Evolutionary conservation across 306 rosid species (phyloP).

Genomic region (Ammopiptanthus mongolicus): DNA sequence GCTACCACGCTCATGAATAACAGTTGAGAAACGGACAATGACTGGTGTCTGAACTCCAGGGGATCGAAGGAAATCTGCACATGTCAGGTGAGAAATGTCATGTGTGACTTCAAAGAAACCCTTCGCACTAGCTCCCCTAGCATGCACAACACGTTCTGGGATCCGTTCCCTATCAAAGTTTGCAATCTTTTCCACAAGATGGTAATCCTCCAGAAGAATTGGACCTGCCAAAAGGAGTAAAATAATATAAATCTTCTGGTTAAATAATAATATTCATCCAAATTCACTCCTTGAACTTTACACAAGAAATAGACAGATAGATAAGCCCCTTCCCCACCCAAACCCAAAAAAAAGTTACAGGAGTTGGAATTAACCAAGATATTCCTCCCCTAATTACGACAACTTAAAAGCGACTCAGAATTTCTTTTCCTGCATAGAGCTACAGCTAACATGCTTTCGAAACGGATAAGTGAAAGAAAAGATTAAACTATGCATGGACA

Average conservation of each 20-base stretch:
- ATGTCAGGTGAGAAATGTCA: slow-evolving; percentile 71
- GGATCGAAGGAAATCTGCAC: slow-evolving; percentile 93
- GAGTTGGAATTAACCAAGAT: neutral
- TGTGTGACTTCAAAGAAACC: slow-evolving; percentile 99
- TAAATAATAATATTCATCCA: neutral
- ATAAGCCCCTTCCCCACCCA: neutral
- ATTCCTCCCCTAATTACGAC: neutral
- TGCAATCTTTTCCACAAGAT: slow-evolving; percentile 87
- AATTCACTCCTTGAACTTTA: neutral
- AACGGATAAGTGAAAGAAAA: neutral
- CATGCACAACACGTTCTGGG: slow-evolving; percentile 97
- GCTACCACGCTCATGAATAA: slow-evolving; percentile 96
- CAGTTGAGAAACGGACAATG: slow-evolving; percentile 91
- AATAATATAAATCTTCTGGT: neutral
- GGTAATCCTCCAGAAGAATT: slow-evolving; percentile 91
- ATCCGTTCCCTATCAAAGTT: slow-evolving; percentile 82
- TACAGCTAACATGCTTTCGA: neutral
- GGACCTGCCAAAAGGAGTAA: slow-evolving; percentile 56
- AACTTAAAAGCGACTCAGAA: neutral
- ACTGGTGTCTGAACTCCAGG: slow-evolving; percentile 98
- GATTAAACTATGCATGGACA: neutral
- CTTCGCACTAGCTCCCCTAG: slow-evolving; percentile 99
- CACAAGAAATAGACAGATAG: neutral
- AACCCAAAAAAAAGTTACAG: neutral
- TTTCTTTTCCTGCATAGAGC: neutral